Conservation (phyloP, 2,329 filamentous ascomycete species). For the Calonectria leucothoes region DNA sequence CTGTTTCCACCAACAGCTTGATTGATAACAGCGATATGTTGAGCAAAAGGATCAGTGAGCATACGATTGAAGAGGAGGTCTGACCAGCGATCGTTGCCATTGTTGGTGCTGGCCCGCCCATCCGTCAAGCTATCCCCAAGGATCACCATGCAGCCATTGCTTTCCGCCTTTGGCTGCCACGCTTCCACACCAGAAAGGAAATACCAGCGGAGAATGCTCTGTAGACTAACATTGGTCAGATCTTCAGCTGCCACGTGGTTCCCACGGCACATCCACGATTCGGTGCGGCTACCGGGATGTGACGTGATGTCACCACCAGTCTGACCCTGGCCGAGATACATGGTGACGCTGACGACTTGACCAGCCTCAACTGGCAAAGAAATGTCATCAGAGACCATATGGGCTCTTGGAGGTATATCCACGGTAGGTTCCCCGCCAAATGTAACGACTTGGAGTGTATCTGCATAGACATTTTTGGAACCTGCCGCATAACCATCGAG, state of each 20-base stretch:
- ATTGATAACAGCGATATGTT: neutral
- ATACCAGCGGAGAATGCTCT: neutral
- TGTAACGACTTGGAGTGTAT: neutral
- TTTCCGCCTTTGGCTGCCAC: neutral
- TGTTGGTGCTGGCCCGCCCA: neutral
- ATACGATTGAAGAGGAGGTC: neutral
- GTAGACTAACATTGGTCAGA: neutral
- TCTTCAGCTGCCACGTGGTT: neutral
- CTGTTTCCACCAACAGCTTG: constrained; percentile 7
- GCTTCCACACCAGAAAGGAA: neutral
- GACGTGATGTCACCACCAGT: neutral
- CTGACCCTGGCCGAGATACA: constrained; percentile 6
- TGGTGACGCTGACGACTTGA: neutral
- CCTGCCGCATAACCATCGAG: neutral
- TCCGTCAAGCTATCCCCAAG: constrained; percentile 3
- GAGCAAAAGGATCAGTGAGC: constrained; percentile 17
- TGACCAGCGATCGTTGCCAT: constrained; percentile 7
- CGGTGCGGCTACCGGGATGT: constrained; percentile 9
- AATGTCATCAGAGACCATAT: neutral
- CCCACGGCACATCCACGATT: constrained; percentile 1
- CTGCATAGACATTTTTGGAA: neutral
- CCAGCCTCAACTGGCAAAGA: neutral
- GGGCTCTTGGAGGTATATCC: neutral
- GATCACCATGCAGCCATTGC: neutral
- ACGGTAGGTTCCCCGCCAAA: neutral